Base-by-base conservation (phyloP, 2,329 filamentous ascomycete genomes). In the Acephala macrosclerotiorum region DNA sequence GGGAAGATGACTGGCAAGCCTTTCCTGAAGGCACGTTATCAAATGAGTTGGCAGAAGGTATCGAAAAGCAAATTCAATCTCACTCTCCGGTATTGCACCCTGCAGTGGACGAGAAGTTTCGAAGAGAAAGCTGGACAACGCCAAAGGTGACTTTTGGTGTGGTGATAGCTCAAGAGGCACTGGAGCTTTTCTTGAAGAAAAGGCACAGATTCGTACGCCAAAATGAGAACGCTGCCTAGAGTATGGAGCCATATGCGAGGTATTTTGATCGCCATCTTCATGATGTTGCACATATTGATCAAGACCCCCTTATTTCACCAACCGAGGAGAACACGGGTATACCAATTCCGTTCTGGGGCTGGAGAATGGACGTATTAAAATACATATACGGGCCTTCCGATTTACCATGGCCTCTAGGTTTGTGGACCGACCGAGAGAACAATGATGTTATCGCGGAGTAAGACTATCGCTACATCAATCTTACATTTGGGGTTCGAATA, bases 121-220 rank as follows among this genome's bases (percentile, higher is more conserved):
- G 42, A 47, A 47, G 42, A 47, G 42, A 47, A 47, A 47, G 42
- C 42, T 47, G 42, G 42, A 47, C 42, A 22, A 47, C 42, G 42
- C 42, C 42, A 47, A 47, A 47, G 22, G 42, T 47, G 42, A n/a
- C 42, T 18, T 47, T 4, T 47, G 22, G 42, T 22, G 42, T 47
- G 6, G 42, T 47, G 42, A 47, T 47, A 18, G 18, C 42, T 47
- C 42, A 47, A 22, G 42, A 47, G 42, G 42, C 42, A 47, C 12
- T 47, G 6, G 42, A 47, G 42, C 42, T 47, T 18, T 47, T 47
- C 42, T 47, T 47, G 42, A 47, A 47, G 42, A 47, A 47, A 47
- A 47, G 22, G 22, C 42, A 47, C 42, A 47, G 42, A 47, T 47
- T 47, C 42, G 42, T 47, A n/a, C 42, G 42, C 42, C 42, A 47